These are phyloP conservation scores for Sugiyamaella americana DNA, from an alignment of 805 yeast genomes.

Conservation along the genomic window DNA sequence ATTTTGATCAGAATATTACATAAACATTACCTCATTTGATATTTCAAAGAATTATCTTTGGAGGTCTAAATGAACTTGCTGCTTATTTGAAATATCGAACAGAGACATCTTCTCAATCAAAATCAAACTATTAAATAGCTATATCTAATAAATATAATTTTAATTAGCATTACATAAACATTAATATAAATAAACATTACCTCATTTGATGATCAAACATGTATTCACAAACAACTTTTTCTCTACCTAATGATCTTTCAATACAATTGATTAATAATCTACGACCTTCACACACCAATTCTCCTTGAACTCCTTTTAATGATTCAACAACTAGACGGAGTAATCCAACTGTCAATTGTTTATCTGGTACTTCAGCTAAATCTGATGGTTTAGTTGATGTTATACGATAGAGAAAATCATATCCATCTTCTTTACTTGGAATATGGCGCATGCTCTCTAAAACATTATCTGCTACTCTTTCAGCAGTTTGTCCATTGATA, in stretches of 20 bases:
- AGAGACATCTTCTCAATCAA: background rate
- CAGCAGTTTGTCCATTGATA: background rate
- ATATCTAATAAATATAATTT: too few relatives aligned
- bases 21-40: too few relatives aligned
- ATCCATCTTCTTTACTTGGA: conserved; percentile 39
- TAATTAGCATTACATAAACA: background rate
- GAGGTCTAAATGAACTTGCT: too few relatives aligned
- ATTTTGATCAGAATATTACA: too few relatives aligned
- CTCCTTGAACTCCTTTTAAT: conserved; percentile 25
- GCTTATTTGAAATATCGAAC: too few relatives aligned
- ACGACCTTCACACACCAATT: conserved; percentile 23
- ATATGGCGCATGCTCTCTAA: conserved; percentile 1
- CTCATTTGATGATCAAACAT: conserved; percentile 15
- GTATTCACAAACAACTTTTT: conserved; percentile 18
- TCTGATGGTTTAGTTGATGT: conserved; percentile 21
- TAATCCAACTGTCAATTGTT: conserved; percentile 51
- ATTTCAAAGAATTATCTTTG: too few relatives aligned
- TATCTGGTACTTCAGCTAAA: conserved; percentile 37
- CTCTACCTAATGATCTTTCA: conserved; percentile 20
- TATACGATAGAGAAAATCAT: conserved; percentile 45
- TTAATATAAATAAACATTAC: too few relatives aligned
- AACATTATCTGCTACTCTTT: background rate
- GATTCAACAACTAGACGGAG: conserved; percentile 30
- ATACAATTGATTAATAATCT: conserved; percentile 22
- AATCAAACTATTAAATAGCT: background rate